Conservation (phyloP, 2,329 filamentous ascomycete species). For the Cercospora berteroae region DNA sequence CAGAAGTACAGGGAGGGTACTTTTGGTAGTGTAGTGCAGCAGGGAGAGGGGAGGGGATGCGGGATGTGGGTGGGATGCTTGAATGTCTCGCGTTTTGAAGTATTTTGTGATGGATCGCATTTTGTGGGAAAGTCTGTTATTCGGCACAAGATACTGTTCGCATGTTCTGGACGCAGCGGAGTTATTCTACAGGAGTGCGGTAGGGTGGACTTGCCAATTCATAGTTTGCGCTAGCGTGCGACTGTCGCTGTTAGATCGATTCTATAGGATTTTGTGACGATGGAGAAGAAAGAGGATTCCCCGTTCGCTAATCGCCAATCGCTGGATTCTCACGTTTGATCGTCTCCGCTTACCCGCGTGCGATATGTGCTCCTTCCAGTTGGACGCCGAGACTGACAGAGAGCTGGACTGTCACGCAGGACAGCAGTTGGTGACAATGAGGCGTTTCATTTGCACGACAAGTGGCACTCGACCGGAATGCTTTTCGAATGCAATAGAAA, state of each 20-base stretch:
- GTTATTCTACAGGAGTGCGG: not conserved
- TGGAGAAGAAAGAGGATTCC: not conserved
- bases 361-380: not conserved
- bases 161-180: not conserved
- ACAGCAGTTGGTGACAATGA: not conserved
- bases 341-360: not conserved
- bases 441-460: conserved; percentile 1
- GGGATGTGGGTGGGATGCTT: not conserved
- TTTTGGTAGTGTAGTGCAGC: not conserved
- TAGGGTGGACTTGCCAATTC: not conserved
- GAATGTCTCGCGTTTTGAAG: not conserved
- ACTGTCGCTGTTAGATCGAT: not conserved
- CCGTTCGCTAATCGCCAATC: not conserved
- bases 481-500: not conserved
- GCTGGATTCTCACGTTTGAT: not conserved
- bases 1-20: not conserved
- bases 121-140: not conserved
- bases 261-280: not conserved
- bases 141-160: not conserved
- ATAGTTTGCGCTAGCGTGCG: not conserved
- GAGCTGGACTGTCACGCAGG: not conserved
- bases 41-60: not conserved
- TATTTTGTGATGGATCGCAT: not conserved
- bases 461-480: not conserved
- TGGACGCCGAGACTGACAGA: not conserved